Evolutionary conservation across 2,329 filamentous ascomycete species (phyloP).

Genomic region (Diaporthe sp.): DNA sequence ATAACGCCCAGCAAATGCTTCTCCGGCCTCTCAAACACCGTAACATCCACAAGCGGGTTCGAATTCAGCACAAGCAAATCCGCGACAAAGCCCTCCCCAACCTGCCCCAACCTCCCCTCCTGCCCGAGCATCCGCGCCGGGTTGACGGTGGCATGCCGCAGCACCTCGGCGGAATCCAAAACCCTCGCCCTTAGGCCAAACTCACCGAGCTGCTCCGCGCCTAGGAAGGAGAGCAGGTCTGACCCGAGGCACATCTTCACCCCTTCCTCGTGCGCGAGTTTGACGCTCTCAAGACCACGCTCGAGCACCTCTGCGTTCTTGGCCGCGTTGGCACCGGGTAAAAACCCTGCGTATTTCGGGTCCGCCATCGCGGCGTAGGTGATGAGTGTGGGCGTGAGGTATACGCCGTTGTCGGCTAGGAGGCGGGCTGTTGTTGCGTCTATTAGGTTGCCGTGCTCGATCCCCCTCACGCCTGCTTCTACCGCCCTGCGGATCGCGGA

Average conservation of each 20-base stretch:
- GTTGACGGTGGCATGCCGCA: constrained; percentile 49
- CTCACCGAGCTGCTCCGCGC: constrained; percentile 33
- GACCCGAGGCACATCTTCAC: constrained; percentile 33
- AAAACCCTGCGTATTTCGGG: constrained; percentile 31
- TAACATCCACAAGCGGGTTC: constrained; percentile 63
- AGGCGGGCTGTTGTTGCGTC: constrained; percentile 50
- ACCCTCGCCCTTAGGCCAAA: constrained; percentile 33
- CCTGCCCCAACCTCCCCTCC: constrained; percentile 54
- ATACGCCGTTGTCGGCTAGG: constrained; percentile 57
- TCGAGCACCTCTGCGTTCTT: constrained; percentile 32
- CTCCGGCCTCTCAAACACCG: constrained; percentile 56
- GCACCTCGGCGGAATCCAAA: constrained; percentile 10
- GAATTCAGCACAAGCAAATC: constrained; percentile 59
- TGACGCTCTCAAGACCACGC: constrained; percentile 8
- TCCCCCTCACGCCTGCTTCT: constrained; percentile 58
- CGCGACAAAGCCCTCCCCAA: constrained; percentile 57
- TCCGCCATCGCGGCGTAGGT: constrained; percentile 52
- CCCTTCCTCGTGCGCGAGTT: constrained; percentile 30
- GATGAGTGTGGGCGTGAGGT: constrained; percentile 60
- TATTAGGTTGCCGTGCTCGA: constrained; percentile 52
- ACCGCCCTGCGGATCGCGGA: constrained; percentile 58
- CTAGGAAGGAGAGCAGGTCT: constrained; percentile 33
- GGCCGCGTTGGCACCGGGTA: constrained; percentile 21
- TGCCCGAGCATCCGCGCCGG: constrained; percentile 57
- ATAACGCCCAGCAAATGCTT: constrained; percentile 58